A percentile compares a stretch with the other conserved stretches of the same genome.
Conservation (phyloP, 768 basidiomycete species). For the Lanmaoa rubissima region DNA sequence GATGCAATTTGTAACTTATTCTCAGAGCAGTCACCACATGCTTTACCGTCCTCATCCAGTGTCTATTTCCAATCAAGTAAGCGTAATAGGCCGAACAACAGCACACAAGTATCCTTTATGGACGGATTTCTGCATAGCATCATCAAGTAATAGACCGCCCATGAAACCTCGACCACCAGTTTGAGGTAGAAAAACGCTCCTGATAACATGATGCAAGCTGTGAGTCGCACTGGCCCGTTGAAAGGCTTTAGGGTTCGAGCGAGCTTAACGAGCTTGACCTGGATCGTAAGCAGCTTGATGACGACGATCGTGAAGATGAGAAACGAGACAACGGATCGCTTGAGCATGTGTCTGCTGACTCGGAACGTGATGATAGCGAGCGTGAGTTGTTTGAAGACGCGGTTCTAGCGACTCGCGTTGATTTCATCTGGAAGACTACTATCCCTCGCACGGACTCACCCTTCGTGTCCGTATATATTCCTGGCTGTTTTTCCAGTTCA, state of each 20-base stretch:
- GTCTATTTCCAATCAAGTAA: conserved; percentile 32
- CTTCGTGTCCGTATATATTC: conserved; percentile 20
- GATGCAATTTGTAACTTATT: neutral
- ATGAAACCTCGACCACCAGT: conserved; percentile 26
- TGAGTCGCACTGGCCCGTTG: conserved; percentile 26
- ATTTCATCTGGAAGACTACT: neutral
- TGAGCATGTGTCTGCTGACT: conserved; percentile 28
- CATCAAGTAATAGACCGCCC: conserved; percentile 28
- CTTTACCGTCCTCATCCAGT: neutral
- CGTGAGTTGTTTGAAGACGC: conserved; percentile 24
- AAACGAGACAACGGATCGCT: conserved; percentile 29
- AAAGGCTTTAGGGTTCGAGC: conserved; percentile 26
- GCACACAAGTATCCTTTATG: conserved; percentile 20
- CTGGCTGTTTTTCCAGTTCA: conserved; percentile 17
- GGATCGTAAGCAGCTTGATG: conserved; percentile 29
- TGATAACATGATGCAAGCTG: conserved; percentile 22
- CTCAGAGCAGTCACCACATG: neutral
- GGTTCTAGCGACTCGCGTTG: conserved; percentile 9
- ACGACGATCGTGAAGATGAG: conserved; percentile 31
- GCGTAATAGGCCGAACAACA: conserved; percentile 25
- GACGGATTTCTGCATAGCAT: conserved; percentile 29
- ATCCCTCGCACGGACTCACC: conserved; percentile 8
- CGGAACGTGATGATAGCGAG: conserved; percentile 29
- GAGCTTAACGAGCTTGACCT: conserved; percentile 30
- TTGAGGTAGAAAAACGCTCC: conserved; percentile 30